Base-by-base conservation (phyloP, 495 filamentous ascomycete species). In the Gamarada debralockiae region DNA sequence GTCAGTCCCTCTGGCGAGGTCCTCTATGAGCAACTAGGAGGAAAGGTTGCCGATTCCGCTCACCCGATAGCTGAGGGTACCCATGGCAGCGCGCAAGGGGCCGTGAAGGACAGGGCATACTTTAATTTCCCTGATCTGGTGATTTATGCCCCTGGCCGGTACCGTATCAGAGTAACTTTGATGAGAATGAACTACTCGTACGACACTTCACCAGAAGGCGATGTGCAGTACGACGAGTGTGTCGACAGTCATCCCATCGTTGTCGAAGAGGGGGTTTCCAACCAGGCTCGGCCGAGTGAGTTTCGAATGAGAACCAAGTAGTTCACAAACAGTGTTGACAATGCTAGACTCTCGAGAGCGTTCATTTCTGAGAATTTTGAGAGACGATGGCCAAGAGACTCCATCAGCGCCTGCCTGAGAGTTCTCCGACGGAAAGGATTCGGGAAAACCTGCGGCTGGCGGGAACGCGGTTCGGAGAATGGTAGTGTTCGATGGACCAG, bases 71-170 rank as follows among this genome's bases (percentile, higher is more conserved):
- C 56, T 9, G 44, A 59, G 7, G 44, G n/a, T 22, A 23, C 4
- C 15, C 2, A 22, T 18, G 17, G 22, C n/a, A 40, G 48, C 23
- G 22, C 21, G 18, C 34, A 27, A 9, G 13, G 37, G 15, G 3
- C 41, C 7, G 36, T 21, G 8, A 50, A 42, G 15, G 56, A 62
- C 24, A 53, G 56, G 41, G 60, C 53, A 1, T 59, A 63, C 41
- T 59, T 59, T 40, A 59, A 57, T 25, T 59, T 63, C 23, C 56
- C 60, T 6, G 53, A 58, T 43, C 40, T 63, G 5, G 27, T 50
- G 8, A 59, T 63, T 20, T 0, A 52, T 33, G 34, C 53, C 10
- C 53, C 60, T 0, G 60, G 60, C 12, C 29, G 53, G 31, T 63
- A 63, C 27, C 44, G 50, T 8, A 50, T 63, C 37, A 34, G 56